Evolutionary conservation across 345 rosid species (phyloP), one percentile per base, ranked within the genome.

Genomic region (Arabis alpina): DNA sequence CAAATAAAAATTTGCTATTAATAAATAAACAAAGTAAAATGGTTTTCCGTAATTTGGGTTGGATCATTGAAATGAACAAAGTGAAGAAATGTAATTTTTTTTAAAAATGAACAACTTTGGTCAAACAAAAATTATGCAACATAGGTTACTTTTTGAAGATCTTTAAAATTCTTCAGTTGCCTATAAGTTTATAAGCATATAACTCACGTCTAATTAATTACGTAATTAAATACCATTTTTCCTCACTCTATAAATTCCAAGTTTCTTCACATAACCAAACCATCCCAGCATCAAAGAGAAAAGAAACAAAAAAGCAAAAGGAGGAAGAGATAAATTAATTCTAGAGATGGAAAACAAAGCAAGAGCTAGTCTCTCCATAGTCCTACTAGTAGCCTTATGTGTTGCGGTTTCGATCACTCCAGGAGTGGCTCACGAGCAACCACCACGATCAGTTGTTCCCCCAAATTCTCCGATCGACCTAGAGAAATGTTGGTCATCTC

Each of bases 401-500:
- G 44, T 8, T 5, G 7, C 19, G 16, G 19, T 1, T 24, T 41
- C 41, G 16, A 25, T 59, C 5, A 59, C 15, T 19, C 64, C 48
- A 58, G 16, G 64, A 19, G 6, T 62, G 28, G 54, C 54, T 44
- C 52, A 43, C 13, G 67, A 28, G 54, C 42, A 62, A 25, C 66
- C 51, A 44, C 36, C 36, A 0, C 66, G 3, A 16, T 14, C 42
- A 34, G 16, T 14, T 10, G 15, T 6, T 34, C 15, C 15, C 28
- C 15, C 56, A 3, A 43, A 10, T 15, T 5, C 42, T 63, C 70
- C 70, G 3, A n/a, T 23, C 4, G 70, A 66, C 24, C 1, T 66
- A 7, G 45, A 34, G 25, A 51, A 52, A 50, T 52, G 70, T 66
- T 66, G 70, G 60, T 34, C 70, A 23, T 36, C 70, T 66, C 70